Percentiles rank a stretch among this genome's conserved stretches.
phyloP scores from a whole-genome alignment of 73 alveolate species.

The Paramecium pentaurelia region DNA sequence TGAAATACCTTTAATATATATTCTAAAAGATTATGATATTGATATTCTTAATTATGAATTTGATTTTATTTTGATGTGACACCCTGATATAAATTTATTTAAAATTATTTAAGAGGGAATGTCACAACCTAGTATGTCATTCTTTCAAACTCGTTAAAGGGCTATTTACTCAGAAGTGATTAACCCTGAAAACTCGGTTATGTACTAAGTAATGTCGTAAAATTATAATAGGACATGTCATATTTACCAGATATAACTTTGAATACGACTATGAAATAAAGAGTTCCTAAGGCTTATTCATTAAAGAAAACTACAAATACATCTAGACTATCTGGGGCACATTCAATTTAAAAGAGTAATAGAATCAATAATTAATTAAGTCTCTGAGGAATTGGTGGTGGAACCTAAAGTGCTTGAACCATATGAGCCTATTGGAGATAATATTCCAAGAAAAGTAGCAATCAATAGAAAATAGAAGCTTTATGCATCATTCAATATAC shows the following conservation, averaged over 20 bases:
- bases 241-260: not conserved
- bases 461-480: slow-evolving; percentile 92
- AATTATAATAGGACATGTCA: not conserved
- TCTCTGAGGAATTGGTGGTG: slow-evolving; percentile 76
- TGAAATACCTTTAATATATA: not conserved
- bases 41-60: not conserved
- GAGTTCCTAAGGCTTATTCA: slow-evolving; percentile 52
- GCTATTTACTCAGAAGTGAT: slow-evolving; percentile 59
- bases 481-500: slow-evolving; percentile 90
- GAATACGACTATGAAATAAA: slow-evolving; percentile 28
- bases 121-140: slow-evolving; percentile 39
- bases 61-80: not conserved
- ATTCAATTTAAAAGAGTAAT: slow-evolving; percentile 28
- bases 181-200: slow-evolving; percentile 57
- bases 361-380: not conserved
- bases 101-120: not conserved
- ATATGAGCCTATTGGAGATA: slow-evolving; percentile 91
- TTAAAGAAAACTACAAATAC: slow-evolving; percentile 29
- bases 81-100: not conserved
- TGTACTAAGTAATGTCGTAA: not conserved
- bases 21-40: not conserved
- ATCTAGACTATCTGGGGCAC: slow-evolving; percentile 24
- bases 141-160: slow-evolving; percentile 50
- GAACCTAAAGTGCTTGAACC: slow-evolving; percentile 91
- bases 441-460: slow-evolving; percentile 96